Evolutionary conservation across 2,329 filamentous ascomycete species (phyloP).

Genomic region (Cladosporium sp.): DNA sequence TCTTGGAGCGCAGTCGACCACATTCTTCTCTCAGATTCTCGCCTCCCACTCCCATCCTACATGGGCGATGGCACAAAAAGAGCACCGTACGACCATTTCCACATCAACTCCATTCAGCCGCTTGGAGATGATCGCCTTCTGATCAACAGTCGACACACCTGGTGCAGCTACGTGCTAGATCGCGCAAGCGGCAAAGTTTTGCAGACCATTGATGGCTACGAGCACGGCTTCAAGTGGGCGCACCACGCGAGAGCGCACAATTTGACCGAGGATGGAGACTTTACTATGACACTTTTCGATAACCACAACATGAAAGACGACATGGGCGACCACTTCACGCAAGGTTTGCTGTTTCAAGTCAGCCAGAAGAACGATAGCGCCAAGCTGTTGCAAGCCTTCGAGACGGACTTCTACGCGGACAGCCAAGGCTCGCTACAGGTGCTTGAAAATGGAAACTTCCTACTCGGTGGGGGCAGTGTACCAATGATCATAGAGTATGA

Average conservation of each 20-base stretch:
- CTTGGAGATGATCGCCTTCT: constrained; percentile 28
- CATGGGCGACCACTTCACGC: constrained; percentile 17
- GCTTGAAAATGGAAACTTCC: constrained; percentile 24
- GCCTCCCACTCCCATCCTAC: constrained; percentile 17
- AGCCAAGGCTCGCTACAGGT: constrained; percentile 27
- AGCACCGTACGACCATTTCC: constrained; percentile 30
- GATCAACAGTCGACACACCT: constrained; percentile 28
- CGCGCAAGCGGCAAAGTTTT: constrained; percentile 25
- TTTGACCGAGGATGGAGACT: constrained; percentile 23
- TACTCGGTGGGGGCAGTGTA: constrained; percentile 26
- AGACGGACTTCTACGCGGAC: constrained; percentile 19
- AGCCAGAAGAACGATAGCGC: constrained; percentile 14
- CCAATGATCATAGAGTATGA: constrained; percentile 27
- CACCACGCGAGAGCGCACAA: constrained; percentile 29
- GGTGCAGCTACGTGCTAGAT: constrained; percentile 27
- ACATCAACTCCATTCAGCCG: constrained; percentile 31
- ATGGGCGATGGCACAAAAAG: constrained; percentile 17
- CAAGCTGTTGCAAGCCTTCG: constrained; percentile 1
- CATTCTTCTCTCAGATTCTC: constrained; percentile 24
- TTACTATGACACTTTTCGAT: constrained; percentile 28
- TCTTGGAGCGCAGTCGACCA: constrained; percentile 45
- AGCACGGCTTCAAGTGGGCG: constrained; percentile 27
- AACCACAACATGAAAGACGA: constrained; percentile 26
- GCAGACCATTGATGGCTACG: constrained; percentile 28
- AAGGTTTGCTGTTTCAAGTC: constrained; percentile 24